A percentile compares a stretch with the other conserved stretches of the same genome.
phyloP scores from a whole-genome alignment of 306 rosid species.

The Castanea mollissima region DNA sequence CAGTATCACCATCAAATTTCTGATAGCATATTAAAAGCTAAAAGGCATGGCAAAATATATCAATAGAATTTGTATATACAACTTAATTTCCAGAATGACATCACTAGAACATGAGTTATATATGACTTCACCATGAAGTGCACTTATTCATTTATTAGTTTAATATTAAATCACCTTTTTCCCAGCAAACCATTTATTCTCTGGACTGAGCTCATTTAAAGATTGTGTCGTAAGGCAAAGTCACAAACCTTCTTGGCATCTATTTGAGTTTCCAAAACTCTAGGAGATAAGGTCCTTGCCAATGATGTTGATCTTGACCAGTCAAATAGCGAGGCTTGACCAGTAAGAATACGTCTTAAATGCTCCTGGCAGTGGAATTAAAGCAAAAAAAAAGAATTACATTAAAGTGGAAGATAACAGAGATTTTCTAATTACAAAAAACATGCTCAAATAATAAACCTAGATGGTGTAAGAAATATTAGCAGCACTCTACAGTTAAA shows the following conservation, averaged over 20 bases:
- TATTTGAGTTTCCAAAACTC: conserved; percentile 96
- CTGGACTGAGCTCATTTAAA: conserved; percentile 17
- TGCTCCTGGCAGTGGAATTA: conserved; percentile 66
- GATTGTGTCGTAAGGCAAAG: conserved; percentile 18
- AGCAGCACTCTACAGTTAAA: background rate
- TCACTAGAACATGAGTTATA: background rate
- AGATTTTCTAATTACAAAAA: conserved; percentile 19
- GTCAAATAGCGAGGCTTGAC: conserved; percentile 91
- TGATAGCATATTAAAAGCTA: background rate
- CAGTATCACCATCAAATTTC: conserved; percentile 1
- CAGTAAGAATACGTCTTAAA: conserved; percentile 90
- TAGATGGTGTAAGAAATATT: background rate
- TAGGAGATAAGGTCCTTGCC: conserved; percentile 92
- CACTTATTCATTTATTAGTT: background rate
- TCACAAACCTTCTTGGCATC: conserved; percentile 93
- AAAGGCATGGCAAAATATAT: background rate
- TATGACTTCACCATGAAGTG: background rate
- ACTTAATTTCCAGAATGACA: conserved; percentile 8
- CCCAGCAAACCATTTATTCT: conserved; percentile 13
- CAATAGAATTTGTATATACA: conserved; percentile 9
- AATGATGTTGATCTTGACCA: conserved; percentile 91
- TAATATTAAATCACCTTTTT: background rate
- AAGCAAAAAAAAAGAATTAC: conserved; percentile 13
- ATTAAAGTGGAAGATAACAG: conserved; percentile 7
- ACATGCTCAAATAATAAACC: background rate